These are phyloP conservation scores for Monilinia vaccinii-corymbosi DNA, from an alignment of 2,329 filamentous ascomycete species.

Conservation along the genomic window DNA sequence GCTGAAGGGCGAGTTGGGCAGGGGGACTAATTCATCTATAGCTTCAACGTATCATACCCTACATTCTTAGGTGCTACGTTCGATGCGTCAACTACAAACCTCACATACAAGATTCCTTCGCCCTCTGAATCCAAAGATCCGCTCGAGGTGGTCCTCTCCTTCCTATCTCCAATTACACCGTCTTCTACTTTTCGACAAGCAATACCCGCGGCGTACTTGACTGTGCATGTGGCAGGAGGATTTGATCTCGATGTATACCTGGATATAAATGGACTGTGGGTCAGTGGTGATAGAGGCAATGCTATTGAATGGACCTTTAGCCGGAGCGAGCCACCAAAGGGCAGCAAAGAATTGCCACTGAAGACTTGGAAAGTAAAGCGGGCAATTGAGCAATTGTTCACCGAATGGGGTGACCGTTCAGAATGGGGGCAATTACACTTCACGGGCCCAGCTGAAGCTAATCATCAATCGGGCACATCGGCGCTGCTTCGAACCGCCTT, in stretches of 20 bases:
- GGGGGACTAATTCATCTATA: constrained; percentile 20
- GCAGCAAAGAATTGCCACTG: constrained; percentile 34
- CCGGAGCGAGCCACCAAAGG: constrained; percentile 33
- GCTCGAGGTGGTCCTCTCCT: constrained; percentile 51
- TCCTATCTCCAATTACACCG: constrained; percentile 32
- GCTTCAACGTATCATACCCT: constrained; percentile 50
- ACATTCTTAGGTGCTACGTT: constrained; percentile 52
- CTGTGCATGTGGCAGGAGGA: constrained; percentile 57
- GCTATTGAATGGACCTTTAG: constrained; percentile 61
- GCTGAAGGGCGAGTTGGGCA: background rate
- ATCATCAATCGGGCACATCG: constrained; percentile 64
- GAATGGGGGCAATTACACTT: constrained; percentile 83
- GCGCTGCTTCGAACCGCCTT: constrained; percentile 58
- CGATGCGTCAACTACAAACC: constrained; percentile 61
- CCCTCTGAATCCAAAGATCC: constrained; percentile 31
- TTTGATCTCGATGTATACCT: constrained; percentile 57
- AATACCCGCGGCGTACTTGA: constrained; percentile 68
- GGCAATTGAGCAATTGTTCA: constrained; percentile 57
- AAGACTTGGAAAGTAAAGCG: constrained; percentile 61
- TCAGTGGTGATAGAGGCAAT: constrained; percentile 63
- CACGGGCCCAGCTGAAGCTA: constrained; percentile 56
- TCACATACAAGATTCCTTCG: constrained; percentile 52
- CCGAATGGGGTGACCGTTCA: constrained; percentile 62
- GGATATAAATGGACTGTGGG: constrained; percentile 70
- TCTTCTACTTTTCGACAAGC: constrained; percentile 28